These are phyloP conservation scores for Fusarium sp. DNA, from an alignment of 2,329 filamentous ascomycete genomes.

Conservation along the genomic window DNA sequence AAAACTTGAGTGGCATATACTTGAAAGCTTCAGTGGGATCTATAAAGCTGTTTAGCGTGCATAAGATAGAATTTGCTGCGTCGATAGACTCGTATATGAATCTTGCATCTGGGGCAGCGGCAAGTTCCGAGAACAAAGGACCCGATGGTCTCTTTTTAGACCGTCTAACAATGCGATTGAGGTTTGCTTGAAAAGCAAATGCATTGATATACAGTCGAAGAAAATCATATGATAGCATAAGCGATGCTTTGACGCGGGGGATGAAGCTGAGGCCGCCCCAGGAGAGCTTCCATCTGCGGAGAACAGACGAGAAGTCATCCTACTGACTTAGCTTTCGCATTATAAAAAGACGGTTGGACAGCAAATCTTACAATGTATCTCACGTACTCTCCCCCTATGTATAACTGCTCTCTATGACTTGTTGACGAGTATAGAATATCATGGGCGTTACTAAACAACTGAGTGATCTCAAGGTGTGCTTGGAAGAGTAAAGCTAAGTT, in stretches of 20 bases:
- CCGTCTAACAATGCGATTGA: constrained; percentile 59
- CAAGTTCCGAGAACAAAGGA: constrained; percentile 64
- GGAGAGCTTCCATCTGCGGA: constrained; percentile 77
- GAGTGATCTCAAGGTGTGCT: constrained; percentile 77
- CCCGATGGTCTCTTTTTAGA: constrained; percentile 50
- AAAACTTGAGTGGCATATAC: constrained; percentile 74
- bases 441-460: constrained; percentile 79
- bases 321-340: too few species aligned
- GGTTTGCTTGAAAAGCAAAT: constrained; percentile 80
- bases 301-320: constrained; percentile 77
- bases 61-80: constrained; percentile 71
- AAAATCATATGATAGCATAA: constrained; percentile 79
- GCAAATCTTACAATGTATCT: constrained; percentile 68
- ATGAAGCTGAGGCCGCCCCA: constrained; percentile 77
- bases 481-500: constrained; percentile 78
- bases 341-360: accelerated
- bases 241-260: constrained; percentile 72
- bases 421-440: constrained; percentile 80
- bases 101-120: constrained; percentile 71
- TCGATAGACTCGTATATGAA: constrained; percentile 76
- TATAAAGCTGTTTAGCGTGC: constrained; percentile 69
- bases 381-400: constrained; percentile 78
- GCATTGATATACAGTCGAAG: constrained; percentile 79
- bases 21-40: constrained; percentile 69
- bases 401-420: constrained; percentile 75